Evolutionary conservation across 129 eudicot species (phyloP).

Genomic region (Pseudognaphalium luteoalbum): DNA sequence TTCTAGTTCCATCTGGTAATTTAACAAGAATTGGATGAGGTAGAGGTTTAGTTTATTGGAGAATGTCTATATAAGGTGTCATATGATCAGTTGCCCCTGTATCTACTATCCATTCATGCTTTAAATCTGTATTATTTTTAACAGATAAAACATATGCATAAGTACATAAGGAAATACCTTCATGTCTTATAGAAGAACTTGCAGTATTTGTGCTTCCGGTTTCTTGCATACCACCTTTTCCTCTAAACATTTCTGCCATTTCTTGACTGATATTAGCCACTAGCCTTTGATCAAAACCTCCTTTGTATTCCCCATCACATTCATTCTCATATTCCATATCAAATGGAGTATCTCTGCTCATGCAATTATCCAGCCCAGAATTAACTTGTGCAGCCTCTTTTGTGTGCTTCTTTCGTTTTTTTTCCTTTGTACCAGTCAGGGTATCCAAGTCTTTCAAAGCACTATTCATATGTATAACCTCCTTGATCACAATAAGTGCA

Average conservation of each 20-base stretch:
- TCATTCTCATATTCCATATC: background rate
- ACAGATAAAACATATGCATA: background rate
- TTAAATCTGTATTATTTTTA: background rate
- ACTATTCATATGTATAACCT: background rate
- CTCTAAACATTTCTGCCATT: background rate
- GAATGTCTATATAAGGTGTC: background rate
- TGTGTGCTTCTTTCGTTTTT: too few relatives aligned
- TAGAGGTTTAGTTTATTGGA: too few relatives aligned
- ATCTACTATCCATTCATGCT: background rate
- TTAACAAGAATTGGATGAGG: too few relatives aligned
- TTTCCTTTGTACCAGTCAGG: background rate
- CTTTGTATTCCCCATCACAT: background rate
- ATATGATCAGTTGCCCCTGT: background rate
- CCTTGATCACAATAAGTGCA: too few relatives aligned
- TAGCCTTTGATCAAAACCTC: background rate
- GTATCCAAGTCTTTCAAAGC: background rate
- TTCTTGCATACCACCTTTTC: background rate
- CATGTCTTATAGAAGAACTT: background rate
- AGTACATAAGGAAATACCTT: background rate
- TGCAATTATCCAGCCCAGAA: background rate
- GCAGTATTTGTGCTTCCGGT: background rate
- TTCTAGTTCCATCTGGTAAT: too few relatives aligned
- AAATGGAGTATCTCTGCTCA: background rate
- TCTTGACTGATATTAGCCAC: background rate
- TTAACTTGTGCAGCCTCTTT: background rate